Conservation (phyloP, 306 rosid species). For the Fragaria vesca region DNA sequence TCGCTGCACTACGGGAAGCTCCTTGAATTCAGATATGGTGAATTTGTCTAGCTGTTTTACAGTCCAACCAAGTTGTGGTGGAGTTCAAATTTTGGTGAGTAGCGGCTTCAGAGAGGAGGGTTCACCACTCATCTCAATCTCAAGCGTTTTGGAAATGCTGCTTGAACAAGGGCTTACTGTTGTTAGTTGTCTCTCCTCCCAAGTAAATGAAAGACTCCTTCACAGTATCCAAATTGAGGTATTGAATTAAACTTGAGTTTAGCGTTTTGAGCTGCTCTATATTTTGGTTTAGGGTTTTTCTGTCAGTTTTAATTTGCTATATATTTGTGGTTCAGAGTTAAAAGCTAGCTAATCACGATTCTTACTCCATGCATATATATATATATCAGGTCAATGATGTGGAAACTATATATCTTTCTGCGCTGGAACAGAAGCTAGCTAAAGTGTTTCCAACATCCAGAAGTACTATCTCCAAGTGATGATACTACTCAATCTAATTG, state of each 20-base stretch:
- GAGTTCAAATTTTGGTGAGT: slow-evolving; percentile 40
- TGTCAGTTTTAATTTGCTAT: not conserved
- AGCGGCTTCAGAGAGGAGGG: slow-evolving; percentile 25
- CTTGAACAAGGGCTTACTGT: slow-evolving; percentile 48
- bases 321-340: slow-evolving; percentile 1
- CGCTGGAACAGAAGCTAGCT: slow-evolving; percentile 49
- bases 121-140: slow-evolving; percentile 23
- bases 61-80: slow-evolving; percentile 39
- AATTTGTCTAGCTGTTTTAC: slow-evolving; percentile 11
- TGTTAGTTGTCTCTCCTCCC: slow-evolving; percentile 38
- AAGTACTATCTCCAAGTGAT: not conserved
- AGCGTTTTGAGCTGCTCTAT: not conserved
- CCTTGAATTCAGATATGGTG: not conserved
- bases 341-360: not conserved
- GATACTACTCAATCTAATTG: not conserved
- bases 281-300: not conserved
- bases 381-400: slow-evolving; percentile 41
- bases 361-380: slow-evolving; percentile 12
- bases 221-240: slow-evolving; percentile 58
- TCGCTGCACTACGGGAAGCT: not conserved
- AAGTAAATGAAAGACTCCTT: slow-evolving; percentile 45
- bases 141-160: slow-evolving; percentile 37
- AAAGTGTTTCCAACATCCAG: slow-evolving; percentile 29
- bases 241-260: not conserved
- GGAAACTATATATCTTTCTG: slow-evolving; percentile 27